Conservation (phyloP, 2,329 filamentous ascomycete species). For the Botrytis hyacinthi region DNA sequence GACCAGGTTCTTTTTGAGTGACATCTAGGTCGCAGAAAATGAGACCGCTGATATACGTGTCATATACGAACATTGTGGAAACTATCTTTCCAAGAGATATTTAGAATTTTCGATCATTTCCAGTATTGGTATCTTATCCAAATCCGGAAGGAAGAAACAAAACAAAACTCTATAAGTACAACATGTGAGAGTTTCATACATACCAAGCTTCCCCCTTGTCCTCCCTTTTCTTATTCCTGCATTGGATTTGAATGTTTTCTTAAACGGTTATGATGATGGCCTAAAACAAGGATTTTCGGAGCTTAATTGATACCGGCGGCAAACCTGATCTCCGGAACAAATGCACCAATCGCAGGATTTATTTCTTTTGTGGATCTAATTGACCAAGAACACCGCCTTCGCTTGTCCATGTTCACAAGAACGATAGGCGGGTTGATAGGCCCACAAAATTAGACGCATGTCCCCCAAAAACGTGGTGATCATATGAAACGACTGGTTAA, state of each 20-base stretch:
- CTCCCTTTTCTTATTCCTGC: not conserved
- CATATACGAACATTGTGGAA: not conserved
- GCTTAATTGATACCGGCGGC: not conserved
- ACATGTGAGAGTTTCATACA: not conserved
- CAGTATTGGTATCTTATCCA: not conserved
- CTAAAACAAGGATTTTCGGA: not conserved
- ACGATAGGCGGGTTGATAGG: constrained; percentile 9
- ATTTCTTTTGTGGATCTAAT: not conserved
- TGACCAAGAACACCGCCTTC: constrained; percentile 2
- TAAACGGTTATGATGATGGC: not conserved
- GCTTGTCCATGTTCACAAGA: not conserved
- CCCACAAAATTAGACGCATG: constrained; percentile 16
- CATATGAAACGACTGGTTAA: not conserved
- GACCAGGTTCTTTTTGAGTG: not conserved
- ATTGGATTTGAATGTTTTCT: constrained; percentile 3
- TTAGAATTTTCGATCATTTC: not conserved
- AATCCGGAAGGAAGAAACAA: not conserved
- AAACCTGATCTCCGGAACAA: constrained; percentile 3
- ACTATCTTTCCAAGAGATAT: not conserved
- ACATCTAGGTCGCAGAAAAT: not conserved
- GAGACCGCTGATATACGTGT: not conserved
- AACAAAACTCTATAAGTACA: not conserved
- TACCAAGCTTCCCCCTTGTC: not conserved
- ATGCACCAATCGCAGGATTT: constrained; percentile 5
- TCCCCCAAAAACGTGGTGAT: constrained; percentile 2